Base-by-base conservation (phyloP, 768 basidiomycete species). In the Tephrocybe sp. region DNA sequence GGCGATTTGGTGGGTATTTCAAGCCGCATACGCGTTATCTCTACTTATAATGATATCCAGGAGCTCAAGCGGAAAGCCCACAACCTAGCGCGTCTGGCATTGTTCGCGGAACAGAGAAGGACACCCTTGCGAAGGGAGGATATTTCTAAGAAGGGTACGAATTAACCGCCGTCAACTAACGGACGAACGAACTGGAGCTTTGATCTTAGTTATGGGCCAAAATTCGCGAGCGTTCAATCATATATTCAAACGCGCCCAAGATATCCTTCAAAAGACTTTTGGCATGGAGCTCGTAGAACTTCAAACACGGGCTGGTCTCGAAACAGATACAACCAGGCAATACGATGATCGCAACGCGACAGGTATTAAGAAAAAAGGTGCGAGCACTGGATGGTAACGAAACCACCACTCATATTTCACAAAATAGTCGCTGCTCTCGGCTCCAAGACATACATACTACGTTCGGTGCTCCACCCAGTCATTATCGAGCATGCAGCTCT, bases 251-350 rank as follows among this genome's bases (percentile, higher is more conserved):
- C 62, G 62, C 15, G 92, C 91, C 1, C 91, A 96, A 53, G 64
- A 64, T 4, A 81, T 81, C 6, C 72, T 97, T 3, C 70, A 71
- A 12, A 73, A 74, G 12, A 84, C 79, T 0, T 88, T 96, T 57
- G 92, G 89, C 2, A 84, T 94, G 83, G 90, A 96, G 59, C 76
- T 97, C 7, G 83, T 86, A 23, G 89, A 92, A 63, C 77, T 97
- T 4, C 80, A 83, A 40, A 72, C 82, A 0, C 80, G 85, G 20
- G 81, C 77, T 26, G 81, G 72, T 46, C 65, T 80, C 3, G 82
- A 82, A 10, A 72, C 76, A 23, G 76, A 76, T 12, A 67, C 65
- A 1, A 63, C 56, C 28, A 66, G 64, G 14, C 66, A 73, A 11
- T 73, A 72, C 17, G 77, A 78, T 1, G 80, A 79, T 24, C 72